A percentile compares a stretch with the other conserved stretches of the same genome.
phyloP scores from a whole-genome alignment of 768 basidiomycete species.

The Tremella yokohamensis region DNA sequence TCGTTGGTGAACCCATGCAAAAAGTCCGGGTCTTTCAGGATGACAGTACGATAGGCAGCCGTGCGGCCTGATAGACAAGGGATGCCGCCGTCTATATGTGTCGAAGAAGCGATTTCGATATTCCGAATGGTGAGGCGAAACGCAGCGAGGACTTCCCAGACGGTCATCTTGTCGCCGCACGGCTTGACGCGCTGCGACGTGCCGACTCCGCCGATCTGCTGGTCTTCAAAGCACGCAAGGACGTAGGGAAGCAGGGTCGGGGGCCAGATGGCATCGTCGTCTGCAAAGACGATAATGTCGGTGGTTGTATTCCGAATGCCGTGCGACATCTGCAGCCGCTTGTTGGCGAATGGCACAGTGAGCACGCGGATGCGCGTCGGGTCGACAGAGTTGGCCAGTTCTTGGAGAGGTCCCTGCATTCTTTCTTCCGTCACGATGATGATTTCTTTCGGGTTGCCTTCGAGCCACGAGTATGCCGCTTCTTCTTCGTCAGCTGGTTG shows the following conservation, averaged over 20 bases:
- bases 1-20: constrained; percentile 90
- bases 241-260: constrained; percentile 82
- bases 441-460: constrained; percentile 82
- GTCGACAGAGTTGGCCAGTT: constrained; percentile 81
- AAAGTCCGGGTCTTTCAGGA: constrained; percentile 91
- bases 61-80: constrained; percentile 90
- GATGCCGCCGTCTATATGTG: constrained; percentile 87
- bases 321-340: constrained; percentile 88
- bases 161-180: constrained; percentile 72
- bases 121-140: constrained; percentile 90
- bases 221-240: constrained; percentile 90
- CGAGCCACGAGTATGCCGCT: constrained; percentile 86
- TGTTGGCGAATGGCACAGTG: constrained; percentile 89
- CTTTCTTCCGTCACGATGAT: constrained; percentile 77
- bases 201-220: constrained; percentile 86
- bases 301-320: constrained; percentile 86
- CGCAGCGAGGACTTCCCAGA: constrained; percentile 92
- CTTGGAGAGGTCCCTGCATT: constrained; percentile 83
- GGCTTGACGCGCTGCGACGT: constrained; percentile 85
- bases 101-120: constrained; percentile 82
- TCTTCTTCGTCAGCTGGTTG: constrained; percentile 53
- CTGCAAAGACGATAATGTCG: constrained; percentile 90
- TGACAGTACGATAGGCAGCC: constrained; percentile 88
- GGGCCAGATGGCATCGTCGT: constrained; percentile 95
- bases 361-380: constrained; percentile 73